Conservation (phyloP, 345 rosid species). For the Conringia planisiliqua region DNA sequence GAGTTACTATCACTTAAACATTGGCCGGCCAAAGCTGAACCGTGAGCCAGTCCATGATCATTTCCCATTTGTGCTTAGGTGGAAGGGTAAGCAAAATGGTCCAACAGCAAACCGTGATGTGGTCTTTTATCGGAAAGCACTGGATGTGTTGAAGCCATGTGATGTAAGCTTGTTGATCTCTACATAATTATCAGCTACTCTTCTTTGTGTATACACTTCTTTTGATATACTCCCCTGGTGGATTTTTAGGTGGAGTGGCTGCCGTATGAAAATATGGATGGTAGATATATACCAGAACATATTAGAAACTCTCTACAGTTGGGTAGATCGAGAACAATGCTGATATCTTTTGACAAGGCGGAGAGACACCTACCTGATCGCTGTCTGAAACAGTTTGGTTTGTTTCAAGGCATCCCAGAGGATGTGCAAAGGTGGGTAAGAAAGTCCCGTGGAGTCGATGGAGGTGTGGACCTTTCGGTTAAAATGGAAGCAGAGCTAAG, state of each 20-base stretch:
- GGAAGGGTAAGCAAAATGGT: constrained; percentile 98
- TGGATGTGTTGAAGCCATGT: constrained; percentile 70
- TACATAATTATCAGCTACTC: not conserved
- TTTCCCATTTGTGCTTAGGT: constrained; percentile 82
- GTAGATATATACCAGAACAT: constrained; percentile 61
- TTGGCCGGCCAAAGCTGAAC: constrained; percentile 86
- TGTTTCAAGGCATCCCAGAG: constrained; percentile 75
- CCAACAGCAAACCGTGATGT: constrained; percentile 90
- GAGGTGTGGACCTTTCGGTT: constrained; percentile 86
- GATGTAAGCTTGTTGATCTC: constrained; percentile 45
- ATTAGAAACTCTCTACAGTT: constrained; percentile 55
- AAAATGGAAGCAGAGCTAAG: constrained; percentile 89
- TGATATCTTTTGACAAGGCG: constrained; percentile 96
- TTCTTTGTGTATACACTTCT: not conserved
- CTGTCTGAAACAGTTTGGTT: constrained; percentile 78
- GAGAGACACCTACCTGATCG: constrained; percentile 99
- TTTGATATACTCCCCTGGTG: not conserved
- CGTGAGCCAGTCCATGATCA: constrained; percentile 74
- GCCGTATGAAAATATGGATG: constrained; percentile 71
- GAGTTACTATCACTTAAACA: constrained; percentile 90
- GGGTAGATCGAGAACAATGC: constrained; percentile 93
- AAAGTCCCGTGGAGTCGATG: constrained; percentile 95
- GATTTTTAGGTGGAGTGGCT: constrained; percentile 79
- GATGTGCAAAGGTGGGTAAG: constrained; percentile 88
- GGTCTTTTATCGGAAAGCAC: constrained; percentile 76